Percentiles rank a stretch among this genome's conserved stretches.
phyloP scores from a whole-genome alignment of 805 yeast species.

The Brettanomyces anomalus region DNA sequence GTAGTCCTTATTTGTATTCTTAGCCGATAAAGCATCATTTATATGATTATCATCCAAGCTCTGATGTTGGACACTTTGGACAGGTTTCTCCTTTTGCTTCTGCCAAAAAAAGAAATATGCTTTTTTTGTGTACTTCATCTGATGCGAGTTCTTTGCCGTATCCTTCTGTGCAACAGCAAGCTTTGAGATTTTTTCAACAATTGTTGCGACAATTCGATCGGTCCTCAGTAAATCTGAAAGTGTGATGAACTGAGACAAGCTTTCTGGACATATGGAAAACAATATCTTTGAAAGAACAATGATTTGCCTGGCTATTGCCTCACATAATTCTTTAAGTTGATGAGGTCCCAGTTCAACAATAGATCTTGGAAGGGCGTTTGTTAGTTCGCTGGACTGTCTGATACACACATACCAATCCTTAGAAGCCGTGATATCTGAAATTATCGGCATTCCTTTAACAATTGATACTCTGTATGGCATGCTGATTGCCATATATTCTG shows the following conservation, averaged over 20 bases:
- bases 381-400: not conserved
- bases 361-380: not conserved
- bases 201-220: slow-evolving; percentile 9
- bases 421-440: not conserved
- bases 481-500: slow-evolving; percentile 10
- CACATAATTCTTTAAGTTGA: slow-evolving; percentile 11
- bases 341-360: not conserved
- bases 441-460: not conserved
- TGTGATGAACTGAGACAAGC: slow-evolving; percentile 1
- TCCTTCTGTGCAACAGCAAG: too few relatives aligned
- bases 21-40: too few relatives aligned
- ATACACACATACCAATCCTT: too few relatives aligned
- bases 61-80: too few relatives aligned
- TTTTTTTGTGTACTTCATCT: too few relatives aligned
- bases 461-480: slow-evolving; percentile 15
- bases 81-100: too few relatives aligned
- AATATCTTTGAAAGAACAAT: slow-evolving; percentile 12
- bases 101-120: too few relatives aligned
- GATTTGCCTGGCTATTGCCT: slow-evolving; percentile 14
- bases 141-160: too few relatives aligned
- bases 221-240: slow-evolving; percentile 13
- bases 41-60: too few relatives aligned
- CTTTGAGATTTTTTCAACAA: not conserved
- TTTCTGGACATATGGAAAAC: slow-evolving; percentile 1
- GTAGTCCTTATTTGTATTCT: too few relatives aligned